These are phyloP conservation scores for Fistulinella cinereoalba DNA, from an alignment of 1,284 basidiomycete species.

Conservation along the genomic window DNA sequence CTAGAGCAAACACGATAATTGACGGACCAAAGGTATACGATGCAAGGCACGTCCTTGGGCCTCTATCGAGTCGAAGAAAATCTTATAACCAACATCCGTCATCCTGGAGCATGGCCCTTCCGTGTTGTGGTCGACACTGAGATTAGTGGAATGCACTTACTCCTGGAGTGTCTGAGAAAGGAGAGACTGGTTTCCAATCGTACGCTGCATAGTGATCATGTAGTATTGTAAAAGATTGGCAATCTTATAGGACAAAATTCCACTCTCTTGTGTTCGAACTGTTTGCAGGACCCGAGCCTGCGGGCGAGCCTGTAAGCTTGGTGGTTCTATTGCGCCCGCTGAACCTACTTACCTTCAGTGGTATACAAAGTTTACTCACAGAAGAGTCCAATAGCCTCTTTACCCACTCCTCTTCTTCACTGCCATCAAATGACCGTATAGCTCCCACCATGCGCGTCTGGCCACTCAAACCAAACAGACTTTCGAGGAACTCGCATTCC, in stretches of 20 bases:
- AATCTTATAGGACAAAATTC: conserved; percentile 88
- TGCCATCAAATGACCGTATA: conserved; percentile 52
- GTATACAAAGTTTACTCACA: conserved; percentile 82
- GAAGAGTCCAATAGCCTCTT: conserved; percentile 79
- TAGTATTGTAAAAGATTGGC: conserved; percentile 96
- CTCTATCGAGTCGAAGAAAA: conserved; percentile 85
- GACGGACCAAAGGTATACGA: conserved; percentile 70
- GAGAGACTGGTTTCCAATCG: conserved; percentile 79
- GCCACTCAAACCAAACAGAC: conserved; percentile 67
- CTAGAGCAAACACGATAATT: no score
- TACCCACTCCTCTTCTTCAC: conserved; percentile 80
- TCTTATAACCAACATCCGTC: conserved; percentile 74
- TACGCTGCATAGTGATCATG: conserved; percentile 86
- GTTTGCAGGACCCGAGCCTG: conserved; percentile 90
- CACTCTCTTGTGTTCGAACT: conserved; percentile 88
- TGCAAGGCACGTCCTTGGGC: conserved; percentile 75
- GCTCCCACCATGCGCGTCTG: conserved; percentile 71
- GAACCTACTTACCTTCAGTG: conserved; percentile 79
- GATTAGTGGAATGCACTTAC: no score
- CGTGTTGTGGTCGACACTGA: no score
- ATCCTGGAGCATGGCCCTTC: conserved; percentile 50
- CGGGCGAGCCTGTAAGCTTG: no score
- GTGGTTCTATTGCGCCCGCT: no score
- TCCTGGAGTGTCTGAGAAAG: conserved; percentile 79
- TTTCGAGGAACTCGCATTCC: conserved; percentile 90